These are phyloP conservation scores for Triglochin maritima DNA, from an alignment of 106 monocot species.

Conservation along the genomic window DNA sequence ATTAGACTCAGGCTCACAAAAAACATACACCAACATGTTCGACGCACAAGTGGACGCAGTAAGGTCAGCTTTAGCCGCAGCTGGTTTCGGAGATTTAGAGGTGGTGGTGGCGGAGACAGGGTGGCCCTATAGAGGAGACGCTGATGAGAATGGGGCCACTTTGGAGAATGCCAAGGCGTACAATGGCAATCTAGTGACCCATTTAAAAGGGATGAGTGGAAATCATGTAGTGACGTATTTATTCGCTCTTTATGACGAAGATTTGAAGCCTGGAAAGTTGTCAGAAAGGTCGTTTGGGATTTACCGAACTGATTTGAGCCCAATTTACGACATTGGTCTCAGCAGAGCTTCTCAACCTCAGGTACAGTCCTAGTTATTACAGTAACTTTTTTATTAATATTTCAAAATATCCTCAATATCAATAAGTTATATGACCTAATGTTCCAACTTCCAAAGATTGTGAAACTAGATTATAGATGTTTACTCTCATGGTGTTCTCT, in stretches of 20 bases:
- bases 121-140: conserved; percentile 2
- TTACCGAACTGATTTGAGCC: background rate
- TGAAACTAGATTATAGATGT: too few relatives aligned
- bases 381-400: background rate
- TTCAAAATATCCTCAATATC: background rate
- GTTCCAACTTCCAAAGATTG: too few relatives aligned
- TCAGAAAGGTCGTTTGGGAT: conserved; percentile 5
- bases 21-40: background rate
- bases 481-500: too few relatives aligned
- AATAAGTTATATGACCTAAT: too few relatives aligned
- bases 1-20: background rate
- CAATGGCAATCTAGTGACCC: background rate
- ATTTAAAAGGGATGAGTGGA: background rate
- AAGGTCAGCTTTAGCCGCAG: background rate
- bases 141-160: background rate
- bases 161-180: conserved; percentile 2
- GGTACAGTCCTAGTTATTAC: background rate
- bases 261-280: background rate
- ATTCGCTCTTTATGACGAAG: background rate
- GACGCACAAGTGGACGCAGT: conserved; percentile 1
- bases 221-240: background rate
- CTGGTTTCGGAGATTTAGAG: background rate
- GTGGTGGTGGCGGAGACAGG: conserved; percentile 2
- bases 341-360: background rate
- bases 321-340: background rate